Base-by-base conservation (phyloP, 2,329 filamentous ascomycete genomes). In the Zarea fungicola region DNA sequence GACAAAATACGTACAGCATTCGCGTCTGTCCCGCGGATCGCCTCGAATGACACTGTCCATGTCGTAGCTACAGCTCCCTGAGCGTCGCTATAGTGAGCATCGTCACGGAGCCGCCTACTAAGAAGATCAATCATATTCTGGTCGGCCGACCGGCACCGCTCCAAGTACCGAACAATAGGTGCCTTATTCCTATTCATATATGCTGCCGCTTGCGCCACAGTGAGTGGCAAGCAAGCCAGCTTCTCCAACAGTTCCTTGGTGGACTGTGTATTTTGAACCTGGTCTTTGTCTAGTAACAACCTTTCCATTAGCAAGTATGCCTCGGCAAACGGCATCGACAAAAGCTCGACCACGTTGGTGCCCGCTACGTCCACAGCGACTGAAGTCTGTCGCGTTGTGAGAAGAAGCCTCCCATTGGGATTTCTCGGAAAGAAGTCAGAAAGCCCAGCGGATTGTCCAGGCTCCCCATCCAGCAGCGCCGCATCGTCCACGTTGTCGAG, bases 401-500 rank as follows among this genome's bases (percentile, higher is more conserved):
- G 66, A 2, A 72, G 32, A 35, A 61, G 62, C 4, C 56, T 43
- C 9, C 65, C 65, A 22, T 60, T 51, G 2, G 61, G 53, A 44
- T 58, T 65, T 42, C 54, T 37, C 5, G 66, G 67, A 5, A 70
- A 52, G 42, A 45, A 45, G 10, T 45, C 29, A 45, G 31, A 45
- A 36, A 46, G 64, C 66, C 50, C 43, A 8, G 40, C 36, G n/a
- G 35, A 50, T 43, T 43, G 16, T 18, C 29, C 49, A 22, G 47
- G 13, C 23, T 18, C 32, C 5, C 54, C 51, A 40, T 58, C 56
- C 40, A 64, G 49, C 14, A 66, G 45, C n/a, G 61, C 55, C 8
- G 35, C 42, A 37, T 72, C 67, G 40, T 74, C 69, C 1, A 63
- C 64, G 49, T 72, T 73, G 50, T 70, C 64, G 16, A 71, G 54